phyloP scores from a whole-genome alignment of 2,329 filamentous ascomycete species.

The Diaporthe ilicicola region DNA sequence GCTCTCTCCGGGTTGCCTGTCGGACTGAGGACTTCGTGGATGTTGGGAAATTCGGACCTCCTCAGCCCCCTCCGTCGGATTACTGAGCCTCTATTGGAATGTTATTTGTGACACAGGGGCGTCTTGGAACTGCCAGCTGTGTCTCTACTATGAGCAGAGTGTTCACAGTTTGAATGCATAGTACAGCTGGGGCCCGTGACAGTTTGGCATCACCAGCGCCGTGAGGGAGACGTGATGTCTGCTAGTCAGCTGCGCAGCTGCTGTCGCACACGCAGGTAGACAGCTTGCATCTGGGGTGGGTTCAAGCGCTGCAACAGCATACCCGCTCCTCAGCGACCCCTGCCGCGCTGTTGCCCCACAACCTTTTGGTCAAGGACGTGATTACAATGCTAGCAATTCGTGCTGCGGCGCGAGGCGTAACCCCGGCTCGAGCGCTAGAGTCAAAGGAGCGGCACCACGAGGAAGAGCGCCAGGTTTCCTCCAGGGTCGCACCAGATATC shows the following conservation, averaged over 20 bases:
- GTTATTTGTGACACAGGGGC: not conserved
- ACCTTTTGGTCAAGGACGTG: not conserved
- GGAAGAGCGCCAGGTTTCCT: not conserved
- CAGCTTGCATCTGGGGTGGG: not conserved
- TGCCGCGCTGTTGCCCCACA: slow-evolving; percentile 17
- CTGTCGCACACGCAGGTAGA: slow-evolving; percentile 3
- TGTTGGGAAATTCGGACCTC: not conserved
- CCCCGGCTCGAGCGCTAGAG: not conserved
- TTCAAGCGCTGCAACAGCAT: slow-evolving; percentile 15
- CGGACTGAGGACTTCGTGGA: not conserved
- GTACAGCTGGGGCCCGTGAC: not conserved
- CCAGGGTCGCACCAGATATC: not conserved
- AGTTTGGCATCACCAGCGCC: not conserved
- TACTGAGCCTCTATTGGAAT: not conserved
- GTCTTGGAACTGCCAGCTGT: not conserved
- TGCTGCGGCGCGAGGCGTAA: not conserved
- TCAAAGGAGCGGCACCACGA: not conserved
- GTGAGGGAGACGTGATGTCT: not conserved
- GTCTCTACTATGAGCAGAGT: not conserved
- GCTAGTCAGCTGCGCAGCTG: not conserved
- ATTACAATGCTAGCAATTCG: slow-evolving; percentile 7
- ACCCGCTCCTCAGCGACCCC: slow-evolving; percentile 17
- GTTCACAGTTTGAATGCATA: slow-evolving; percentile 13
- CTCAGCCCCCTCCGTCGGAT: not conserved
- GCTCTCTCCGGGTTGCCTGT: not conserved